phyloP scores from a whole-genome alignment of 176 grass and related monocot species.

The Coix lacrymajobi region DNA sequence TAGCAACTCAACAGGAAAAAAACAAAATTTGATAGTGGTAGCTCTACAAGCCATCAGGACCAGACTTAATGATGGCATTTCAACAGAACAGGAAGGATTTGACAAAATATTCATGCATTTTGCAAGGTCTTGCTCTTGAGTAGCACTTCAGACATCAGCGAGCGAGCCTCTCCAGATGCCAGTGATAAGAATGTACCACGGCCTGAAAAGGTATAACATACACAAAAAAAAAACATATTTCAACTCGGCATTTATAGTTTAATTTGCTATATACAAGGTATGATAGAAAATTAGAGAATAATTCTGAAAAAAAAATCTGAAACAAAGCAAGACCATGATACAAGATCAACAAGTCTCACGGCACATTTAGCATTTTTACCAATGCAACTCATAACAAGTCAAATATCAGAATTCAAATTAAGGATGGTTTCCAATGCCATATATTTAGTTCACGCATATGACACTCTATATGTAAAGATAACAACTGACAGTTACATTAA shows the following conservation, averaged over 20 bases:
- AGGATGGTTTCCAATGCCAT: background rate
- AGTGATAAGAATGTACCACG: background rate
- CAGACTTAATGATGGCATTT: background rate
- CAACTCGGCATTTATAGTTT: too few species aligned
- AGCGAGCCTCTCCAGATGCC: background rate
- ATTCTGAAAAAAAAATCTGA: background rate
- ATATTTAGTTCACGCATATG: background rate
- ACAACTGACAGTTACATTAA: background rate
- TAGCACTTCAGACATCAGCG: background rate
- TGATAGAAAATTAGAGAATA: background rate
- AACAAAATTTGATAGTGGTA: background rate
- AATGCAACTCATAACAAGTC: background rate
- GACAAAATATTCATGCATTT: background rate
- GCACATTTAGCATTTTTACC: background rate
- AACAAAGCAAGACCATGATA: background rate
- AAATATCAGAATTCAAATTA: background rate
- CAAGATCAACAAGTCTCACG: background rate
- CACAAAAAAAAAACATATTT: background rate
- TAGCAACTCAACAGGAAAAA: background rate
- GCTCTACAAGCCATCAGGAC: background rate
- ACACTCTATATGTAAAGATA: background rate
- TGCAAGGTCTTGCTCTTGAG: background rate
- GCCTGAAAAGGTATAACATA: conserved; percentile 3
- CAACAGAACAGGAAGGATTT: too few species aligned
- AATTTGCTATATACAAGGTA: too few species aligned